Percentiles rank a stretch among this genome's conserved stretches.
These are phyloP conservation scores for Zymoseptoria tritici DNA, from an alignment of 2,329 filamentous ascomycete species.

Conservation along the genomic window DNA sequence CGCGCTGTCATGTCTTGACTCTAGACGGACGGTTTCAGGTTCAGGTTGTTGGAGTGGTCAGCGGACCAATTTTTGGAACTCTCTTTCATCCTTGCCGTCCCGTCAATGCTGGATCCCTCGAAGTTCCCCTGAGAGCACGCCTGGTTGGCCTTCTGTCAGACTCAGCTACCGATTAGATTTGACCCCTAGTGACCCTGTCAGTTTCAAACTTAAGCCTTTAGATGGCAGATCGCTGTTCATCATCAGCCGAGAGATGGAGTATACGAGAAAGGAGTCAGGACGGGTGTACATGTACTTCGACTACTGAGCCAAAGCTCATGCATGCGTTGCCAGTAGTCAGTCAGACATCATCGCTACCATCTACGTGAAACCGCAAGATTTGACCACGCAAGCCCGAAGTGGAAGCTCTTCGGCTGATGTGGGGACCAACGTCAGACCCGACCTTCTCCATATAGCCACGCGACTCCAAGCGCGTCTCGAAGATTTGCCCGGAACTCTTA, in stretches of 20 bases:
- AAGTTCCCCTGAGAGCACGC: background rate
- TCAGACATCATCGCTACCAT: background rate
- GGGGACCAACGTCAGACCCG: background rate
- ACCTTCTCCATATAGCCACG: background rate
- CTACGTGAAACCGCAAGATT: background rate
- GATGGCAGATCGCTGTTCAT: background rate
- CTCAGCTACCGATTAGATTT: background rate
- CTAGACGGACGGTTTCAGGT: background rate
- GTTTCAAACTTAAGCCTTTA: background rate
- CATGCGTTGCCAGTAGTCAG: background rate
- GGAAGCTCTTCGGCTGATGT: background rate
- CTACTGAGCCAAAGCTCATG: background rate
- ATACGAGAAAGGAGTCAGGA: background rate
- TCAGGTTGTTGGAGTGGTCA: too few relatives aligned
- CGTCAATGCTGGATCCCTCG: background rate
- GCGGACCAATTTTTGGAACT: background rate
- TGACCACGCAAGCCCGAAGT: background rate
- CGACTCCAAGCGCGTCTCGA: background rate
- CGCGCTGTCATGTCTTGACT: background rate
- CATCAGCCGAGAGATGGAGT: background rate
- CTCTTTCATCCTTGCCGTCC: background rate
- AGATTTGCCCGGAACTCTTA: conserved; percentile 13
- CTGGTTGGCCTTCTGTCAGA: background rate
- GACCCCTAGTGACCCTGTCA: background rate
- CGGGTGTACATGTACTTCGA: background rate